These are phyloP conservation scores for Colletotrichum sublineola DNA, from an alignment of 2,329 filamentous ascomycete genomes.

Conservation along the genomic window DNA sequence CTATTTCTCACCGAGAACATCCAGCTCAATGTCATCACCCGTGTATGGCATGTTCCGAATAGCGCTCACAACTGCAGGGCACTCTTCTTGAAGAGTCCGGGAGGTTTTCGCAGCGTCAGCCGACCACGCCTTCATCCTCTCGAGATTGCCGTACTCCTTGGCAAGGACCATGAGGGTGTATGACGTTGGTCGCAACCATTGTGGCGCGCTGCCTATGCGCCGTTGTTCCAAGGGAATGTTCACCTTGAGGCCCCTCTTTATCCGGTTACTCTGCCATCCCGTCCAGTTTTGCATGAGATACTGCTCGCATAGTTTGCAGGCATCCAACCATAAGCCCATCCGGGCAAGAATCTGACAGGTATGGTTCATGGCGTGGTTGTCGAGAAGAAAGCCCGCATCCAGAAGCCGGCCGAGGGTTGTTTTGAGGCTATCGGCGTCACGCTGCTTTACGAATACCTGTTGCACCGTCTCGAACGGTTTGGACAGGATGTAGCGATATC, in stretches of 20 bases:
- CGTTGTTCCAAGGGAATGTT: slow-evolving; percentile 56
- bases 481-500: slow-evolving; percentile 67
- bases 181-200: slow-evolving; percentile 55
- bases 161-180: slow-evolving; percentile 64
- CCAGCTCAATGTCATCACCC: slow-evolving; percentile 45
- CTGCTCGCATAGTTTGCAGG: slow-evolving; percentile 81
- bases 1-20: slow-evolving; percentile 39
- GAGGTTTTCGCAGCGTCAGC: slow-evolving; percentile 57
- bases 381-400: slow-evolving; percentile 77
- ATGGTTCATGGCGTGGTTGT: slow-evolving; percentile 84
- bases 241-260: slow-evolving; percentile 45
- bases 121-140: slow-evolving; percentile 64
- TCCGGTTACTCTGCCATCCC: slow-evolving; percentile 70
- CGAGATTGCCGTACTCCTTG: slow-evolving; percentile 64
- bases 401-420: slow-evolving; percentile 68
- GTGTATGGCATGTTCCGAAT: slow-evolving; percentile 47
- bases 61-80: slow-evolving; percentile 57
- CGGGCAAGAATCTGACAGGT: slow-evolving; percentile 77
- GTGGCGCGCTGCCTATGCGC: slow-evolving; percentile 53
- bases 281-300: slow-evolving; percentile 84
- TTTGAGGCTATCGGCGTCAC: slow-evolving; percentile 62
- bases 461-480: slow-evolving; percentile 64
- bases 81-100: slow-evolving; percentile 54
- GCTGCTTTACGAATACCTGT: slow-evolving; percentile 56
- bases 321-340: slow-evolving; percentile 70